Evolutionary conservation across 108 stramenopile genomes (phyloP).

Genomic region (Schizochytrium sp.): DNA sequence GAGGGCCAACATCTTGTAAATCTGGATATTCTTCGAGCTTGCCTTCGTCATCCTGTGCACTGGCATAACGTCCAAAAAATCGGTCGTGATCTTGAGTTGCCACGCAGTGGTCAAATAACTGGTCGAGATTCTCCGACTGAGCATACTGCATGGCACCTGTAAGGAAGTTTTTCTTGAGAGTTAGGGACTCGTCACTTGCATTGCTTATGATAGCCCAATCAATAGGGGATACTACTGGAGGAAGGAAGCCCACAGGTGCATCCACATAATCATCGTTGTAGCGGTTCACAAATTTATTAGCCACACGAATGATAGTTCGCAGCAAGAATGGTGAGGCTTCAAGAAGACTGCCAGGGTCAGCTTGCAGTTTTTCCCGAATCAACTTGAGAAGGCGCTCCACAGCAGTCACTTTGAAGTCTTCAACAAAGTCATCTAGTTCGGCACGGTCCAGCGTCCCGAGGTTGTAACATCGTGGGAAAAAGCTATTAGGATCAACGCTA

Average conservation of each 20-base stretch:
- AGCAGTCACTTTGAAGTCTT: constrained; percentile 70
- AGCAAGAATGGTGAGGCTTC: not conserved
- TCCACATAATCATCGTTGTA: constrained; percentile 52
- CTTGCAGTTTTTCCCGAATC: constrained; percentile 32
- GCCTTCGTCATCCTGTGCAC: not conserved
- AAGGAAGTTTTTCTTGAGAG: not conserved
- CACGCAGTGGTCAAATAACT: constrained; percentile 1
- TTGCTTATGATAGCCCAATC: constrained; percentile 47
- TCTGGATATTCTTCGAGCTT: not conserved
- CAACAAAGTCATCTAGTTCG: constrained; percentile 69
- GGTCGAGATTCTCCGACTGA: constrained; percentile 7
- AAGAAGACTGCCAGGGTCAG: too few relatives aligned
- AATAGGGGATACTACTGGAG: constrained; percentile 8
- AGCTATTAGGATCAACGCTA: constrained; percentile 54
- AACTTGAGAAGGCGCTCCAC: constrained; percentile 72
- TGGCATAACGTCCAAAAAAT: not conserved
- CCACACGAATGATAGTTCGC: not conserved
- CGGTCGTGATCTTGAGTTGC: constrained; percentile 22
- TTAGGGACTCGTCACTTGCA: not conserved
- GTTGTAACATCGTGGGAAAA: constrained; percentile 78
- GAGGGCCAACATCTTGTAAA: not conserved
- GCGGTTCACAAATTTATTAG: not conserved
- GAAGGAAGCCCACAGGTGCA: constrained; percentile 14
- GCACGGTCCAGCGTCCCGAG: constrained; percentile 60
- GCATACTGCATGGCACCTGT: not conserved